Evolutionary conservation across 208 protist genomes (phyloP).

Genomic region (Wallacemonas sp.): DNA sequence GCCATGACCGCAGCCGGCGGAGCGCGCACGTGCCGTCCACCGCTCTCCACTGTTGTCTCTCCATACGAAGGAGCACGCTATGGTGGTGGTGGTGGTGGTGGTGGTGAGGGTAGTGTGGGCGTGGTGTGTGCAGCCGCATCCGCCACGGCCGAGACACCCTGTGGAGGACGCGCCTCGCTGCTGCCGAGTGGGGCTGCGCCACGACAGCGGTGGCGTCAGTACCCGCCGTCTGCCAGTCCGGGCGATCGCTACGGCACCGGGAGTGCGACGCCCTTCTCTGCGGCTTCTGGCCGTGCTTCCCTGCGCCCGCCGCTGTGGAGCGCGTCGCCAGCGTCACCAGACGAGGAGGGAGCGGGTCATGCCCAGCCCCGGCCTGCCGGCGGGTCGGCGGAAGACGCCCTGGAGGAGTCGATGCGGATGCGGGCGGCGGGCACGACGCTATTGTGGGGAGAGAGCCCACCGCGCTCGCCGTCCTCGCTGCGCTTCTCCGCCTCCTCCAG

Average conservation of each 20-base stretch:
- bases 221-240: background rate
- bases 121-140: no score
- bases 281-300: slow-evolving; percentile 15
- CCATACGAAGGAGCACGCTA: no score
- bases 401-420: no score
- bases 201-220: background rate
- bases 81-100: no score
- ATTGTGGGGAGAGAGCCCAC: background rate
- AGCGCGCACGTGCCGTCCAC: no score
- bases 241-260: slow-evolving; percentile 14
- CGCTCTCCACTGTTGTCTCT: no score
- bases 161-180: background rate
- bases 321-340: slow-evolving; percentile 16
- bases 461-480: slow-evolving; percentile 10
- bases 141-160: background rate
- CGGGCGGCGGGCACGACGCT: no score
- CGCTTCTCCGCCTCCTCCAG: slow-evolving; percentile 3
- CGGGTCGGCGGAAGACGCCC: slow-evolving; percentile 17
- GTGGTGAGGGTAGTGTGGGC: no score
- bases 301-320: slow-evolving; percentile 17
- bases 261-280: no score
- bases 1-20: no score
- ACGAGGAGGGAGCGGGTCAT: no score
- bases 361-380: no score
- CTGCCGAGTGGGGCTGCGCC: slow-evolving; percentile 1